Conservation (phyloP, 805 yeast genomes). For the Kodamaea restingae region DNA sequence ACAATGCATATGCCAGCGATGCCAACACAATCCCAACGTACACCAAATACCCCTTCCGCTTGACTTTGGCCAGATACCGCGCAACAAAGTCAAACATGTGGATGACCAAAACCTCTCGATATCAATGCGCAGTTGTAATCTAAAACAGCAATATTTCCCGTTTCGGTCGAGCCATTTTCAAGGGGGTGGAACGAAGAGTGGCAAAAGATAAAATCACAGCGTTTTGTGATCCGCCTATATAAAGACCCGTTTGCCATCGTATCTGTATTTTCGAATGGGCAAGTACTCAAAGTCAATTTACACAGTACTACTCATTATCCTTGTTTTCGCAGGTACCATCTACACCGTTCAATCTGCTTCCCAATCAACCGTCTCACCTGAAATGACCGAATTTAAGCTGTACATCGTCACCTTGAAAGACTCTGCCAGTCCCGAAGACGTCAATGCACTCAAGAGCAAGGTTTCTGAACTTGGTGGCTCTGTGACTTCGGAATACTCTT, state of each 20-base stretch:
- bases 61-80: constrained; percentile 24
- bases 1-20: constrained; percentile 27
- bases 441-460: constrained; percentile 43
- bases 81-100: constrained; percentile 25
- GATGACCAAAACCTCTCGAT: too few relatives aligned
- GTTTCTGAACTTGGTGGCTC: constrained; percentile 54
- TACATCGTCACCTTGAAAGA: constrained; percentile 48
- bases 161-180: constrained; percentile 6
- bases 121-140: background rate
- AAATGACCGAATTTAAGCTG: constrained; percentile 29
- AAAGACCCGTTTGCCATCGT: constrained; percentile 2
- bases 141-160: background rate
- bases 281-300: constrained; percentile 6
- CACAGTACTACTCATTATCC: constrained; percentile 6
- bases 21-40: constrained; percentile 30
- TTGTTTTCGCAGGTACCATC: constrained; percentile 8
- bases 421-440: constrained; percentile 36
- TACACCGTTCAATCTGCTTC: constrained; percentile 2
- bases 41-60: constrained; percentile 33
- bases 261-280: constrained; percentile 1
- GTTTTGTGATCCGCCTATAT: constrained; percentile 5
- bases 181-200: constrained; percentile 8
- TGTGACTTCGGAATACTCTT: constrained; percentile 54
- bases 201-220: constrained; percentile 5
- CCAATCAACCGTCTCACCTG: constrained; percentile 1